Evolutionary conservation across 805 yeast genomes (phyloP), one percentile per base, ranked within the genome.

Genomic region (Dipodascopsis tothii): DNA sequence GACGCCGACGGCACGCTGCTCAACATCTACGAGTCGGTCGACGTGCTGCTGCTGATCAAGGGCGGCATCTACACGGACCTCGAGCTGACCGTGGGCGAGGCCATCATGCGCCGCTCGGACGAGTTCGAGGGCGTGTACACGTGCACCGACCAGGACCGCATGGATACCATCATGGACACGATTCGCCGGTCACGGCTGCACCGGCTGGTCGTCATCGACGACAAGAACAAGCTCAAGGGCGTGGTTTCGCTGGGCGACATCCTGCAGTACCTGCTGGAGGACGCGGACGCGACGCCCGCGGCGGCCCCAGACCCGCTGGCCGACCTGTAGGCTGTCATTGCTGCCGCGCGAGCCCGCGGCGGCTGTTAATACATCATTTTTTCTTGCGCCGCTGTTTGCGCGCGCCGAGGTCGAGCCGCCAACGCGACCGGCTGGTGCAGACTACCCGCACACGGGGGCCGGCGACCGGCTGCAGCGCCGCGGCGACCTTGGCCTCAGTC

Each of bases 111-210:
- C 64, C 72, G 95, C 60, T 80, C 95, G 3, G 96, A 88, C 55
- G 96, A 92, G 61, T 92, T 90, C 57, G 97, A 92, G 64, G 98
- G 99, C 46, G 97, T 92, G 11, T 85, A 87, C 65, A 92, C 97
- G 0, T 92, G 98, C 65, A 85, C 96, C 0, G 72, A 79, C 52
- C 74, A 79, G 54, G 99, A 92, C 62, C 74, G 88, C 51, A 68
- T 92, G 45, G 81, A 90, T 49, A 85, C 94, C 14, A 82, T 92
- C 45, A 74, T 92, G 79, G 96, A 88, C 61, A 88, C 95, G 28
- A 86, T 92, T 47, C 76, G 96, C 57, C 83, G 87, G 56, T 80
- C 94, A 27, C 75, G 97, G 55, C 73, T 92, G 48, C 96, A 92
- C 62, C 74, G 99, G 62, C 74, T 92, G 59, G 85, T 88, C 58